These are phyloP conservation scores for Penicillium goetzii DNA, from an alignment of 495 filamentous ascomycete genomes.

Conservation along the genomic window DNA sequence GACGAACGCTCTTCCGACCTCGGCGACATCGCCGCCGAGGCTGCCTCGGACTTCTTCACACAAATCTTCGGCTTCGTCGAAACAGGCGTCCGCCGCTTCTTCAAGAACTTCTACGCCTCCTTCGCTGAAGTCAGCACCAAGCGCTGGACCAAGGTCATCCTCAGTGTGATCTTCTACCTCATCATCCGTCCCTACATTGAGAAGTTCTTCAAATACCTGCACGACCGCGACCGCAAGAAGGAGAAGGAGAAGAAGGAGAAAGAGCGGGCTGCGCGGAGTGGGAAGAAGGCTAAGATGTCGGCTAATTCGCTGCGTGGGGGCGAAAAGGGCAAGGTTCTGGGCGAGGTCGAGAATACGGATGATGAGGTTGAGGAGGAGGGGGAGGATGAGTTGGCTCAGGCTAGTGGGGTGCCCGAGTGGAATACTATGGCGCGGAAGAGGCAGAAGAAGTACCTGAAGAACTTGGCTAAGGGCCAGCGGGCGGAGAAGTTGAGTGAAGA, in stretches of 20 bases:
- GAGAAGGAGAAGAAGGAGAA: conserved; percentile 53
- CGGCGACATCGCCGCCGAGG: conserved; percentile 35
- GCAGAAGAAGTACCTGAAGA: conserved; percentile 62
- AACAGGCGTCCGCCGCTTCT: conserved; percentile 41
- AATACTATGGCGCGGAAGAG: conserved; percentile 61
- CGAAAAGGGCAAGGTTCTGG: conserved; percentile 47
- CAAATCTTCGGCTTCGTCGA: conserved; percentile 39
- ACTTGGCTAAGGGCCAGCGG: conserved; percentile 49
- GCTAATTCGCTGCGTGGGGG: conserved; percentile 63
- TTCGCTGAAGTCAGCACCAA: conserved; percentile 57
- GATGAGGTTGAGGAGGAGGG: conserved; percentile 67
- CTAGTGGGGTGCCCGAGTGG: conserved; percentile 55
- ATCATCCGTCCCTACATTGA: conserved; percentile 69
- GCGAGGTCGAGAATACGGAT: conserved; percentile 50
- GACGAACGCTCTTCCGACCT: conserved; percentile 24
- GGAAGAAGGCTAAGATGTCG: conserved; percentile 64
- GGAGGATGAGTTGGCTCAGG: conserved; percentile 42
- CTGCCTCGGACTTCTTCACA: conserved; percentile 40
- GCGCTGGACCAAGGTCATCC: conserved; percentile 64
- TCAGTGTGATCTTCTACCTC: conserved; percentile 63
- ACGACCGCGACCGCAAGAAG: conserved; percentile 59
- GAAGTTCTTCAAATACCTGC: conserved; percentile 54
- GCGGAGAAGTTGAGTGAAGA: conserved; percentile 53
- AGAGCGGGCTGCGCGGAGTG: conserved; percentile 38
- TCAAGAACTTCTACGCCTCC: conserved; percentile 57